These are phyloP conservation scores for Starmerella davenportii DNA, from an alignment of 805 yeast genomes.

Conservation along the genomic window DNA sequence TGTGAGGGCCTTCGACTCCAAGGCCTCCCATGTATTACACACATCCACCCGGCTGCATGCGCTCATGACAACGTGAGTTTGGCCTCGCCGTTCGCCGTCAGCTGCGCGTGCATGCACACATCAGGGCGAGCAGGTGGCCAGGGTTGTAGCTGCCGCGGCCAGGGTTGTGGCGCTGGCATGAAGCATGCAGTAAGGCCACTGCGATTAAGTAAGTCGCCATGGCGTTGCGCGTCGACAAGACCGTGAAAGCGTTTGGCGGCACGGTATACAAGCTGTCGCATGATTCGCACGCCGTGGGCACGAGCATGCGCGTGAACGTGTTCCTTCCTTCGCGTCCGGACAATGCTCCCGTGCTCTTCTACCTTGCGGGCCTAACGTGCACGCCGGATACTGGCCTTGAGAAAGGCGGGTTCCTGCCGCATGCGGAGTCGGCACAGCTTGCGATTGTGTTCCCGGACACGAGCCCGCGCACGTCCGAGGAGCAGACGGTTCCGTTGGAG, in stretches of 20 bases:
- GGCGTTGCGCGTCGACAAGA: constrained; percentile 2
- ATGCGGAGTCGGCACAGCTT: constrained; percentile 59
- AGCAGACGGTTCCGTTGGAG: constrained; percentile 58
- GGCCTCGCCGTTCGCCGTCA: no score
- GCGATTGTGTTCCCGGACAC: constrained; percentile 92
- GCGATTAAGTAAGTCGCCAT: no score
- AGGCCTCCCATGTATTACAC: no score
- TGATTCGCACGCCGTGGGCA: constrained; percentile 42
- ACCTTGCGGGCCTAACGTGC: constrained; percentile 80
- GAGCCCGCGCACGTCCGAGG: constrained; percentile 52
- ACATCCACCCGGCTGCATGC: no score
- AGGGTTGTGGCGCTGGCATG: no score
- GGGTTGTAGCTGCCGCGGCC: no score
- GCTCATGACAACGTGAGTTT: no score
- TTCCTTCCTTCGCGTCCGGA: constrained; percentile 45
- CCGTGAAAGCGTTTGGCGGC: constrained; percentile 41
- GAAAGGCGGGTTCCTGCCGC: constrained; percentile 64
- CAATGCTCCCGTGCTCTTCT: constrained; percentile 54
- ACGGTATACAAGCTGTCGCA: constrained; percentile 58
- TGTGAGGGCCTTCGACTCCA: no score
- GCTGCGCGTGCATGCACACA: no score
- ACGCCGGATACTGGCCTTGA: constrained; percentile 86
- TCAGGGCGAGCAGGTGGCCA: no score
- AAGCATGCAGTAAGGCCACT: no score
- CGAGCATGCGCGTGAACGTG: constrained; percentile 69